phyloP scores from a whole-genome alignment of 73 alveolate species.

The Breviolum minutum region DNA sequence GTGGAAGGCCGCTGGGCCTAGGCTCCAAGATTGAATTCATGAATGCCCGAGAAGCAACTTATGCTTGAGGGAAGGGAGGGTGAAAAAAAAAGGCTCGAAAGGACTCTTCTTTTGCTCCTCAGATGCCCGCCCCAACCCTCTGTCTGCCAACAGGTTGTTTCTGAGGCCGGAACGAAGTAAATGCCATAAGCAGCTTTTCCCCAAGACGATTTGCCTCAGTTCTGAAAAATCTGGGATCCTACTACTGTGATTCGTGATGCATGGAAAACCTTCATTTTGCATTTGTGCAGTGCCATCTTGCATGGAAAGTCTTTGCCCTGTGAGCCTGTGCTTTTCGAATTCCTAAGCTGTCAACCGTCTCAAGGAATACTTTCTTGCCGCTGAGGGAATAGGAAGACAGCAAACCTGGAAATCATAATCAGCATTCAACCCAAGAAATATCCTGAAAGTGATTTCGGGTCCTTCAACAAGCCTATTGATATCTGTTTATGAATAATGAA shows the following conservation, averaged over 20 bases:
- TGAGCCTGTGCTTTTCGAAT: no score
- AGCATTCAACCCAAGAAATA: background rate
- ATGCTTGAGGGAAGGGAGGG: no score
- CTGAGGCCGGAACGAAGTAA: constrained; percentile 13
- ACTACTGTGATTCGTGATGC: background rate
- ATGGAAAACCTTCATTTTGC: no score
- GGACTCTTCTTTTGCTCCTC: no score
- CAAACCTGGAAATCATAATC: constrained; percentile 20
- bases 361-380: constrained; percentile 71
- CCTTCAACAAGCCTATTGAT: no score
- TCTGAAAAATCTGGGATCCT: background rate
- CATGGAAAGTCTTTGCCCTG: no score
- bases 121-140: no score
- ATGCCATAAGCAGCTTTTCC: constrained; percentile 62
- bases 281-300: no score
- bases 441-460: no score
- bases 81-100: no score
- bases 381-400: constrained; percentile 77
- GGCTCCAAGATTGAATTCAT: background rate
- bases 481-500: no score
- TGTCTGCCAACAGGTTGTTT: background rate
- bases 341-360: background rate
- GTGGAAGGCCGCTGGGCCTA: constrained; percentile 87
- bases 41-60: background rate
- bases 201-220: constrained; percentile 46